These are phyloP conservation scores for Salix viminalis DNA, from an alignment of 345 rosid species.

Conservation along the genomic window DNA sequence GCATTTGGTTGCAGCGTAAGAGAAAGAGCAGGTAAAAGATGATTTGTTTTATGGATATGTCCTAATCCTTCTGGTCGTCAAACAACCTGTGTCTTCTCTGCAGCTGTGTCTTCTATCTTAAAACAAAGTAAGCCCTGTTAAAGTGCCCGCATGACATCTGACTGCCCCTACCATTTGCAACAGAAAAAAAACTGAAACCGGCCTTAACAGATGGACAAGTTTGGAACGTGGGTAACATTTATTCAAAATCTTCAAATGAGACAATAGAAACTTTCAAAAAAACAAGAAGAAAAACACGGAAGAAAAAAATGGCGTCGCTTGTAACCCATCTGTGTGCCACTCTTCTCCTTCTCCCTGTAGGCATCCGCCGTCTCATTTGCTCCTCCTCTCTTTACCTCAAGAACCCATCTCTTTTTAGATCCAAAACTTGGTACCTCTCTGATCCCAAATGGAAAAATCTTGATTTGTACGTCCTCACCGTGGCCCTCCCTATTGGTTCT, in stretches of 20 bases:
- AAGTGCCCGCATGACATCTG: not conserved
- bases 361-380: constrained; percentile 46
- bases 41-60: no score
- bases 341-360: constrained; percentile 43
- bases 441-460: constrained; percentile 42
- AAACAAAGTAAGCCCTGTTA: not conserved
- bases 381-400: constrained; percentile 53
- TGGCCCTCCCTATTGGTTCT: constrained; percentile 53
- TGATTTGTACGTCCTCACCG: constrained; percentile 43
- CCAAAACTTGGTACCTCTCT: constrained; percentile 50
- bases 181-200: not conserved
- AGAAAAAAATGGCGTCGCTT: constrained; percentile 36
- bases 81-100: no score
- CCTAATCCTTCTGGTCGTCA: no score
- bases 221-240: not conserved
- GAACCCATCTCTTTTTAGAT: constrained; percentile 48
- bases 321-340: constrained; percentile 43
- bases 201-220: not conserved
- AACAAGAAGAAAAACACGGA: not conserved
- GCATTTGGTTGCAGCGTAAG: no score
- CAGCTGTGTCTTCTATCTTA: no score
- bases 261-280: no score
- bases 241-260: no score
- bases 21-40: no score
- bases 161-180: no score